These are phyloP conservation scores for Plantago elongata DNA, from an alignment of 257 asterid species.

Conservation along the genomic window DNA sequence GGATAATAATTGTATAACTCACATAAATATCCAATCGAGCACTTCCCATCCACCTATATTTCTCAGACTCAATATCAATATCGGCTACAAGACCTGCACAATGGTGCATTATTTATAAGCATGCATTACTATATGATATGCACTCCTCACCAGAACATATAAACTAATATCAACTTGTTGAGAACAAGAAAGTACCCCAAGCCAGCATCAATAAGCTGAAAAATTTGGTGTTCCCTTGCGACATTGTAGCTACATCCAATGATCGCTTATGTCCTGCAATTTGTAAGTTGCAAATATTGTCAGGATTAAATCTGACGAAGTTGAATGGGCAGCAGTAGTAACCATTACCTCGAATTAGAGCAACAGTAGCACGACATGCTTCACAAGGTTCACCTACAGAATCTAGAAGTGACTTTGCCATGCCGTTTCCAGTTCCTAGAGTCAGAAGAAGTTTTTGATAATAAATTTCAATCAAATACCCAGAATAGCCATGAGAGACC, in stretches of 20 bases:
- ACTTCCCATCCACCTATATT: slow-evolving; percentile 99
- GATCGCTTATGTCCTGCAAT: slow-evolving; percentile 72
- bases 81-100: slow-evolving; percentile 89
- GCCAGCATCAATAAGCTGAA: slow-evolving; percentile 92
- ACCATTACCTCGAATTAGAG: slow-evolving; percentile 67
- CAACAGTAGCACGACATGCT: slow-evolving; percentile 68
- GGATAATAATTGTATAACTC: slow-evolving; percentile 30
- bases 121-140: slow-evolving; percentile 19
- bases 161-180: slow-evolving; percentile 8
- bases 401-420: slow-evolving; percentile 89
- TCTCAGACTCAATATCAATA: slow-evolving; percentile 95
- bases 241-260: slow-evolving; percentile 77
- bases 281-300: slow-evolving; percentile 14
- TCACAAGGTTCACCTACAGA: slow-evolving; percentile 77
- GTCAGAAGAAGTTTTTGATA: slow-evolving; percentile 12
- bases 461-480: slow-evolving; percentile 8
- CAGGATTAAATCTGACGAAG: slow-evolving; percentile 1
- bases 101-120: slow-evolving; percentile 14
- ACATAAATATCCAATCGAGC: slow-evolving; percentile 91
- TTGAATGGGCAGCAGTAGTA: slow-evolving; percentile 1
- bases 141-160: slow-evolving; percentile 13
- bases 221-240: slow-evolving; percentile 58
- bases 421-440: slow-evolving; percentile 95
- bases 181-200: slow-evolving; percentile 61
- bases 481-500: background rate